These are phyloP conservation scores for Ophiosphaerella herpotricha DNA, from an alignment of 2,329 filamentous ascomycete species.

Conservation along the genomic window DNA sequence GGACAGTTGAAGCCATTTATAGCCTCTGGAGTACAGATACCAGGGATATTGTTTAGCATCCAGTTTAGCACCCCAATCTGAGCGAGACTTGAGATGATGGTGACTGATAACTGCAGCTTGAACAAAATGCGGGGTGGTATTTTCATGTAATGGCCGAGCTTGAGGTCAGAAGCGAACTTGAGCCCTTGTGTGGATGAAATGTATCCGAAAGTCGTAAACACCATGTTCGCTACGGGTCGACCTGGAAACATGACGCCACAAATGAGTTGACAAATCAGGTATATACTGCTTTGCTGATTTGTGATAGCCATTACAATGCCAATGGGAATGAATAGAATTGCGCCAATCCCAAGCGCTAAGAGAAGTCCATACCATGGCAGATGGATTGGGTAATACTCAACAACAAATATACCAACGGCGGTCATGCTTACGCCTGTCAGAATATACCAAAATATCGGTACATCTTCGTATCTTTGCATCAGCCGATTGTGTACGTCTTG, in stretches of 20 bases:
- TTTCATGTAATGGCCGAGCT: slow-evolving; percentile 88
- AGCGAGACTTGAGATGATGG: slow-evolving; percentile 75
- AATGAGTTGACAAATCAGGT: slow-evolving; percentile 83
- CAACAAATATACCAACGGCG: slow-evolving; percentile 78
- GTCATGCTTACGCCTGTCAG: slow-evolving; percentile 76
- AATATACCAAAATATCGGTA: slow-evolving; percentile 81
- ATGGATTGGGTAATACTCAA: slow-evolving; percentile 78
- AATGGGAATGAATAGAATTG: slow-evolving; percentile 84
- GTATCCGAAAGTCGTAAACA: slow-evolving; percentile 89
- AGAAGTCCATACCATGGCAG: slow-evolving; percentile 86
- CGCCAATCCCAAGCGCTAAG: slow-evolving; percentile 76
- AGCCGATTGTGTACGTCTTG: slow-evolving; percentile 85
- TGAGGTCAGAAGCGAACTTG: slow-evolving; percentile 86
- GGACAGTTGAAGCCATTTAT: slow-evolving; percentile 88
- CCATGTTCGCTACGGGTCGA: slow-evolving; percentile 88
- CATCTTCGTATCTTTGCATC: slow-evolving; percentile 82
- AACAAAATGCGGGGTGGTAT: slow-evolving; percentile 80
- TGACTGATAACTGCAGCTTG: slow-evolving; percentile 76
- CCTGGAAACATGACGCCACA: slow-evolving; percentile 83
- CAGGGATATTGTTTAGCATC: slow-evolving; percentile 80
- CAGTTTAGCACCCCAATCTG: slow-evolving; percentile 87
- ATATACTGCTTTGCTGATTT: slow-evolving; percentile 85
- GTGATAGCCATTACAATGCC: slow-evolving; percentile 94
- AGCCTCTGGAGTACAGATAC: slow-evolving; percentile 78
- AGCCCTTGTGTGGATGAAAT: slow-evolving; percentile 87